Evolutionary conservation across 1,284 basidiomycete genomes (phyloP).

Genomic region (Puccinia polysora): DNA sequence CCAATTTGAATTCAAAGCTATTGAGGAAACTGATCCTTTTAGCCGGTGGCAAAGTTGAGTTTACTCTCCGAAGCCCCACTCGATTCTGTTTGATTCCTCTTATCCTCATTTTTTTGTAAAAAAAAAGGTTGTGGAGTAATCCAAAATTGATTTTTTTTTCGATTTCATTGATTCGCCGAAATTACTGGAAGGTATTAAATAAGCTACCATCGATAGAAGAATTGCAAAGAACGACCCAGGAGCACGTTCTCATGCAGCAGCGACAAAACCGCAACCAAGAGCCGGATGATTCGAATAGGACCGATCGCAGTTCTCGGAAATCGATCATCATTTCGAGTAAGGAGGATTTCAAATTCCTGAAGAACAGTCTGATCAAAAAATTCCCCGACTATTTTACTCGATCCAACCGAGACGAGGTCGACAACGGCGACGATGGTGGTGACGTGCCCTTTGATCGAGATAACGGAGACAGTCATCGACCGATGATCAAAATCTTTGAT

Average conservation of each 20-base stretch:
- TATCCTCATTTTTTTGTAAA: too few relatives aligned
- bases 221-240: slow-evolving; percentile 3
- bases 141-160: too few relatives aligned
- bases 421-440: not conserved
- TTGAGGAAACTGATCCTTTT: slow-evolving; percentile 20
- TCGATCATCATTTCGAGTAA: not conserved
- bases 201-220: not conserved
- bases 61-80: too few relatives aligned
- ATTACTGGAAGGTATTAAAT: not conserved
- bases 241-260: not conserved
- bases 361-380: slow-evolving; percentile 1
- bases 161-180: not conserved
- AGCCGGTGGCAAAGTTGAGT: slow-evolving; percentile 34
- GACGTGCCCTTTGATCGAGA: too few relatives aligned
- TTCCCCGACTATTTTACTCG: not conserved
- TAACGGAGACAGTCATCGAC: too few relatives aligned
- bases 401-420: not conserved
- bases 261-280: not conserved
- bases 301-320: not conserved
- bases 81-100: too few relatives aligned
- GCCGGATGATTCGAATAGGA: not conserved
- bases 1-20: slow-evolving; percentile 3
- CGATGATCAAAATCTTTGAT: slow-evolving; percentile 11
- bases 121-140: too few relatives aligned
- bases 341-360: not conserved